Base-by-base conservation (phyloP, 2,329 filamentous ascomycete species). In the Coccinonectria pachysandricola region DNA sequence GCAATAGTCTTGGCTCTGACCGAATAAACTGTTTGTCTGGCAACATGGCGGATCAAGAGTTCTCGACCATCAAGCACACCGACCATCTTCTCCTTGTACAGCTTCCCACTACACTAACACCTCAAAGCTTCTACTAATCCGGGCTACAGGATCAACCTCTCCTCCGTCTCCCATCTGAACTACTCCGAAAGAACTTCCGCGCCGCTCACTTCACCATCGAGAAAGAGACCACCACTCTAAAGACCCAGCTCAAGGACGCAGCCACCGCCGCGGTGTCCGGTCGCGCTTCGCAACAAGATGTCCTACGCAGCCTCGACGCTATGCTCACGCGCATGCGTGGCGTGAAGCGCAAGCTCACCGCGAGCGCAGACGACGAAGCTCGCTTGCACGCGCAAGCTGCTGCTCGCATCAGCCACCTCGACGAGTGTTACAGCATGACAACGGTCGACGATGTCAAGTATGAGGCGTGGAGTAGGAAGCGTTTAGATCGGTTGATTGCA, bases 111-210 rank as follows among this genome's bases (percentile, higher is more conserved):
- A 18, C 29, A 19, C 20, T 32, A 31, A 11, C 24, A 9, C 21
- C 29, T 30, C 31, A 31, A 17, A 17, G 15, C 11, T 8, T 11
- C 26, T 41, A 14, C 41, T 16, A 26, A 8, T 12, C 12, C 39
- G n/a, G 88, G 17, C 16, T 21, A n/a, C 21, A 46, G 86, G 91
- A 98, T 50, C 88, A 96, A 70, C 81, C 88, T 4, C 80, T 96
- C 40, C 75, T 98, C 41, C 85, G 87, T 17, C 75, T 96, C 12
- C 91, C 91, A 11, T 80, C 88, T 57, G 91, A 96, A 53, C 79
- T 95, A 31, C 77, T 92, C 12, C 80, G 86, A 30, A 88, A 91
- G 54, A 96, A 93, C 60, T 92, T 96, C 60, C 91, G 93, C 46
- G 75, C 79, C 4, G 81, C 81, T 21, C 82, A 86, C 52, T 76